phyloP scores from a whole-genome alignment of 2,329 filamentous ascomycete genomes.

The Venturia asperata region DNA sequence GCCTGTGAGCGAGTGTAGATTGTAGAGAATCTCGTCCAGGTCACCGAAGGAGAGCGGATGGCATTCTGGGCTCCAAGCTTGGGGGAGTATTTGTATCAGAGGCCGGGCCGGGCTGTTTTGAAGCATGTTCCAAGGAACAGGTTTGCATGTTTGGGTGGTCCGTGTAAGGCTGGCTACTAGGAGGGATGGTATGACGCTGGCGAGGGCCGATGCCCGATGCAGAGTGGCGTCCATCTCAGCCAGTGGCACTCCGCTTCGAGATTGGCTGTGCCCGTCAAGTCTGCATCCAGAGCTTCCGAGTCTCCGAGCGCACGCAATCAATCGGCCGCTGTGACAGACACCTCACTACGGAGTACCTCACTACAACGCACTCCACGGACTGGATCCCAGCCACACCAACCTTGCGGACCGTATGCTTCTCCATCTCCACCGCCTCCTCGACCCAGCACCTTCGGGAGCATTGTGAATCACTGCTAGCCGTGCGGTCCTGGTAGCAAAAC shows the following conservation, averaged over 20 bases:
- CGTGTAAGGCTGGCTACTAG: background rate
- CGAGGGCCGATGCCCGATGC: background rate
- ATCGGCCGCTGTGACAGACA: background rate
- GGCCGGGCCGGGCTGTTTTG: background rate
- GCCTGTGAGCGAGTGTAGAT: background rate
- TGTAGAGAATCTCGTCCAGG: background rate
- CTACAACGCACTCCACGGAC: no score
- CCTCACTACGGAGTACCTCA: no score
- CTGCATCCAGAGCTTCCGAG: background rate
- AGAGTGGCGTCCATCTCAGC: no score
- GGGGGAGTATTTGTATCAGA: background rate
- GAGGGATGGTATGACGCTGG: constrained; percentile 2
- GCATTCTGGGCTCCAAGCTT: background rate
- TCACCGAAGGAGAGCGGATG: background rate
- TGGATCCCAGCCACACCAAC: no score
- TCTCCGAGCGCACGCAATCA: background rate
- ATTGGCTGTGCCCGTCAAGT: background rate
- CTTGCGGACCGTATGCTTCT: background rate
- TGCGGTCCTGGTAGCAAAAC: background rate
- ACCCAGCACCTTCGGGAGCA: background rate
- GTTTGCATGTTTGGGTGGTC: background rate
- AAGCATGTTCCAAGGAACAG: background rate
- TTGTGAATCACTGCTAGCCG: background rate
- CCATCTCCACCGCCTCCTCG: background rate
- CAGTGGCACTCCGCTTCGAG: no score